phyloP scores from a whole-genome alignment of 2,329 filamentous ascomycete genomes.

The Penicillium sp. region DNA sequence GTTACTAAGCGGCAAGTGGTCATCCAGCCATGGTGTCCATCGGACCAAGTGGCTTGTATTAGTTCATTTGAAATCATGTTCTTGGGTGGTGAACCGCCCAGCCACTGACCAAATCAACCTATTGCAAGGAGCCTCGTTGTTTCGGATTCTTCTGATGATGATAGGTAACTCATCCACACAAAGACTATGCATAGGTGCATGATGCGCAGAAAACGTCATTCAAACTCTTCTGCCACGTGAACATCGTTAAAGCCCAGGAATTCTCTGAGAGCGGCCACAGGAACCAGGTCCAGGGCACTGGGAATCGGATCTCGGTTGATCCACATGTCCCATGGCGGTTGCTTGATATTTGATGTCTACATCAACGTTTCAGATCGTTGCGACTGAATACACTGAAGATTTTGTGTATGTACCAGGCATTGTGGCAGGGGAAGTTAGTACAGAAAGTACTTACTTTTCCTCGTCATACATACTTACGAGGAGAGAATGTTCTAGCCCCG shows the following conservation, averaged over 20 bases:
- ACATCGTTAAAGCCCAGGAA: slow-evolving; percentile 11
- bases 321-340: slow-evolving; percentile 20
- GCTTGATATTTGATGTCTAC: slow-evolving; percentile 4
- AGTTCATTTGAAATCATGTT: background rate
- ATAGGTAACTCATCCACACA: background rate
- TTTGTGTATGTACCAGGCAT: background rate
- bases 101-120: background rate
- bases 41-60: background rate
- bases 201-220: slow-evolving; percentile 7
- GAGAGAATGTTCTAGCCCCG: background rate
- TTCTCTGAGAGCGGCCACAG: slow-evolving; percentile 10
- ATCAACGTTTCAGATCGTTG: background rate
- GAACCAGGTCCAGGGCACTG: slow-evolving; percentile 23
- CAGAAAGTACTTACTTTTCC: background rate
- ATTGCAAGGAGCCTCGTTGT: background rate
- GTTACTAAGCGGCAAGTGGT: background rate
- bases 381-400: background rate
- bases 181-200: background rate
- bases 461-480: background rate
- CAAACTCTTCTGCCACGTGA: slow-evolving; percentile 20
- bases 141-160: background rate
- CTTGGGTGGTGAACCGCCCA: background rate
- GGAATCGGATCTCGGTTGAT: slow-evolving; percentile 27
- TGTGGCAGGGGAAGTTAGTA: background rate
- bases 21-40: background rate